phyloP scores from a whole-genome alignment of 768 basidiomycete genomes.

The Lactarius trivialis region DNA sequence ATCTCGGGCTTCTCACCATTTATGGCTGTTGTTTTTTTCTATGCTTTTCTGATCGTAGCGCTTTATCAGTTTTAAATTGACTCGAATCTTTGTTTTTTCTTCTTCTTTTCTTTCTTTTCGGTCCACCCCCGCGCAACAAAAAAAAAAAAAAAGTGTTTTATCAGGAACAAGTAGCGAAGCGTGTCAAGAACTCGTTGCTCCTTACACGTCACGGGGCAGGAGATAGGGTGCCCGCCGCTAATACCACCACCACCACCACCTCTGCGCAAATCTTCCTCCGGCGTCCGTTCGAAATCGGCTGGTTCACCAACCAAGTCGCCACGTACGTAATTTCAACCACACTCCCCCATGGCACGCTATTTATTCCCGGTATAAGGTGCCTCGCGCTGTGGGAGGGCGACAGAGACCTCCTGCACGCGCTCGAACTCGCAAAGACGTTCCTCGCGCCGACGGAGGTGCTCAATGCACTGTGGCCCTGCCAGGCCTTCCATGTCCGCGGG shows the following conservation, averaged over 20 bases:
- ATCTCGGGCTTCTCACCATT: background rate
- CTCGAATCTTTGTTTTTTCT: background rate
- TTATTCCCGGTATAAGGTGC: conserved; percentile 38
- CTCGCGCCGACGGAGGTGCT: conserved; percentile 58
- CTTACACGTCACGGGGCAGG: background rate
- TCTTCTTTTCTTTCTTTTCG: background rate
- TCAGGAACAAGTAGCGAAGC: conserved; percentile 58
- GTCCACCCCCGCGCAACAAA: background rate
- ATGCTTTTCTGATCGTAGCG: background rate
- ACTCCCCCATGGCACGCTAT: background rate
- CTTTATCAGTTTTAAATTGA: background rate
- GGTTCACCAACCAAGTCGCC: conserved; percentile 55
- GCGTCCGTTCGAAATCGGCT: conserved; percentile 30
- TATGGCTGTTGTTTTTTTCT: background rate
- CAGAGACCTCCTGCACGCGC: conserved; percentile 45
- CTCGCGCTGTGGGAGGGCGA: conserved; percentile 63
- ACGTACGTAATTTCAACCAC: conserved; percentile 37
- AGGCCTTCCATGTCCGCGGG: conserved; percentile 25
- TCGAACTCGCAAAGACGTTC: conserved; percentile 62
- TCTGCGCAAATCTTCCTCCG: conserved; percentile 55
- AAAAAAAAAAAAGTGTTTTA: conserved; percentile 46
- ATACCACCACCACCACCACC: conserved; percentile 39
- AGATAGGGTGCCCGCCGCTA: background rate
- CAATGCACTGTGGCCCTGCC: conserved; percentile 62
- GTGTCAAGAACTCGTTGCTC: conserved; percentile 45